phyloP scores from a whole-genome alignment of 2,329 filamentous ascomycete genomes.

The Botrytis elliptica region DNA sequence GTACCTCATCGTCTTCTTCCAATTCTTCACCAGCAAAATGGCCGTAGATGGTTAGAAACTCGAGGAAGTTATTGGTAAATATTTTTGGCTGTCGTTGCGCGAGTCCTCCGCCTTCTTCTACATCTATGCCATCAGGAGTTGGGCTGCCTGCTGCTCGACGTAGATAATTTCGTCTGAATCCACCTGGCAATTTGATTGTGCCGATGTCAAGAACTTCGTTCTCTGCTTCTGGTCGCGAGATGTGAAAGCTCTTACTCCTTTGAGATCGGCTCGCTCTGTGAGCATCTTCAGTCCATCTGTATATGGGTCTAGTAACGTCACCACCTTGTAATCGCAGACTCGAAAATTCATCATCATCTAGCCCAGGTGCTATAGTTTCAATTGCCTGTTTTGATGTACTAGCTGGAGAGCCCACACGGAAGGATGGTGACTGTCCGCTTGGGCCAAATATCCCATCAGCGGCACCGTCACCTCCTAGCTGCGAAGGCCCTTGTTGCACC shows the following conservation, averaged over 20 bases:
- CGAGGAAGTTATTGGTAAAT: constrained; percentile 89
- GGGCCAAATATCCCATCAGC: constrained; percentile 31
- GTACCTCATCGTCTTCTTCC: constrained; percentile 90
- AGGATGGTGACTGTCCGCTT: constrained; percentile 40
- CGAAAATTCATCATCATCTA: constrained; percentile 80
- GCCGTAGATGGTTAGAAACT: constrained; percentile 91
- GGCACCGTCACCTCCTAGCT: constrained; percentile 31
- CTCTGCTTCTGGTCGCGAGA: constrained; percentile 74
- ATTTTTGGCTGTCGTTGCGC: constrained; percentile 53
- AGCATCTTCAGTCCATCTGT: constrained; percentile 92
- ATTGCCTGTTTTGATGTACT: constrained; percentile 37
- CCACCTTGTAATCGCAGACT: constrained; percentile 91
- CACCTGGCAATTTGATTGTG: constrained; percentile 88
- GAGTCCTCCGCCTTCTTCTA: constrained; percentile 40
- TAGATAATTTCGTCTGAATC: constrained; percentile 88
- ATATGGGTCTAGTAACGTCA: constrained; percentile 91
- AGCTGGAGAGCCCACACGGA: constrained; percentile 40
- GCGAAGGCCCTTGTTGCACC: constrained; percentile 65
- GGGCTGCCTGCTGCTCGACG: constrained; percentile 71
- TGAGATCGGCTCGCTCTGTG: constrained; percentile 62
- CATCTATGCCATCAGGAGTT: constrained; percentile 42
- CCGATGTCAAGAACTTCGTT: constrained; percentile 81
- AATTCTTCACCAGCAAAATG: constrained; percentile 97
- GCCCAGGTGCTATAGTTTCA: constrained; percentile 39
- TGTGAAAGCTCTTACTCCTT: constrained; percentile 85